These are phyloP conservation scores for Stenocarpella maydis DNA, from an alignment of 2,329 filamentous ascomycete genomes.

Conservation along the genomic window DNA sequence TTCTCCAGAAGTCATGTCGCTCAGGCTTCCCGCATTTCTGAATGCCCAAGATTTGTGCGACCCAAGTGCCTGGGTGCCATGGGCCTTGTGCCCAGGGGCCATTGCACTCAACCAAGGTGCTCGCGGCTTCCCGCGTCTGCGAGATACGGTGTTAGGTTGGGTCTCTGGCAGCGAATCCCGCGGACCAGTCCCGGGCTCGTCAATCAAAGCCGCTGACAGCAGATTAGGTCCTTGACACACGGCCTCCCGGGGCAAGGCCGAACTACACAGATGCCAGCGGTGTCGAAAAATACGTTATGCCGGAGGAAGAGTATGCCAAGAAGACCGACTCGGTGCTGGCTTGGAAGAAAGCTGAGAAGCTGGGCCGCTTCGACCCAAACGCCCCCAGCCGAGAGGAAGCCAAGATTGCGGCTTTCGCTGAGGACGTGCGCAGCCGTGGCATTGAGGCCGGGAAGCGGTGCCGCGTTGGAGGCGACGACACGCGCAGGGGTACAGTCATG, in stretches of 20 bases:
- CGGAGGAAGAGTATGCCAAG: slow-evolving; percentile 83
- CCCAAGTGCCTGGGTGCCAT: not conserved
- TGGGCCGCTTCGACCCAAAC: slow-evolving; percentile 94
- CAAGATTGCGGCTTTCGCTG: slow-evolving; percentile 72
- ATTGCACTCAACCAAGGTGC: not conserved
- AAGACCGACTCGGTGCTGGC: slow-evolving; percentile 89
- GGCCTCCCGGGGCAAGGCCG: slow-evolving; percentile 76
- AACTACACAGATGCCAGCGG: slow-evolving; percentile 84
- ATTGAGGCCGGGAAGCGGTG: slow-evolving; percentile 71
- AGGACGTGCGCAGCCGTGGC: slow-evolving; percentile 75
- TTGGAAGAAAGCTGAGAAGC: slow-evolving; percentile 94
- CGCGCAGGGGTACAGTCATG: slow-evolving; percentile 72
- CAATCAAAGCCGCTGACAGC: slow-evolving; percentile 38
- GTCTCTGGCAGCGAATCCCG: not conserved
- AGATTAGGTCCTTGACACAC: slow-evolving; percentile 77
- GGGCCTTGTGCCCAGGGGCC: not conserved
- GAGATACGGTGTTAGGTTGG: not conserved
- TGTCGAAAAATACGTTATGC: slow-evolving; percentile 91
- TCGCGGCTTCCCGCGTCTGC: too few species aligned
- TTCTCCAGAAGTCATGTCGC: not conserved
- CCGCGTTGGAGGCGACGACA: slow-evolving; percentile 72
- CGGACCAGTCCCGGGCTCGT: not conserved
- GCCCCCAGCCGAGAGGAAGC: slow-evolving; percentile 78
- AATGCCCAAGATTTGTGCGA: not conserved
- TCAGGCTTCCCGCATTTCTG: not conserved